A percentile compares a stretch with the other conserved stretches of the same genome.
phyloP scores from a whole-genome alignment of 176 grass and related monocot species.

The Avena eriantha region DNA sequence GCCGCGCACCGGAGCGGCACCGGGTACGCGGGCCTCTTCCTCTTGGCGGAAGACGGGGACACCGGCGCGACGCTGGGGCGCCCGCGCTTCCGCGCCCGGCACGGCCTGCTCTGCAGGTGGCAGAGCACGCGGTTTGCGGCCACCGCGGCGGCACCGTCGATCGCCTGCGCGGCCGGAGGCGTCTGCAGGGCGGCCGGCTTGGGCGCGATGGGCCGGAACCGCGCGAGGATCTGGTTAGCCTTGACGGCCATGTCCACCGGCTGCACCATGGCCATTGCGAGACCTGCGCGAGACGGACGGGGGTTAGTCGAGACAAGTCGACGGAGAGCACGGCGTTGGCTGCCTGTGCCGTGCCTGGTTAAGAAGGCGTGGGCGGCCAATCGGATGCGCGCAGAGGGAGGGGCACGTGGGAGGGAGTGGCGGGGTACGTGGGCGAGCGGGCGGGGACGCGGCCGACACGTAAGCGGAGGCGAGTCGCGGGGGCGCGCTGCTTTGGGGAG shows the following conservation, averaged over 20 bases:
- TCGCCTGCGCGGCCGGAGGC: slow-evolving; percentile 2
- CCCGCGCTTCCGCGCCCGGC: slow-evolving; percentile 70
- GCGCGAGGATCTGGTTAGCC: slow-evolving; percentile 91
- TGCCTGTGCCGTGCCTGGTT: slow-evolving; percentile 26
- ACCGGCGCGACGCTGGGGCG: slow-evolving; percentile 42
- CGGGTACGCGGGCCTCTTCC: slow-evolving; percentile 48
- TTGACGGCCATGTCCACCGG: slow-evolving; percentile 76
- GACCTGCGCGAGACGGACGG: background rate
- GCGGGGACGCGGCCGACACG: slow-evolving; percentile 71
- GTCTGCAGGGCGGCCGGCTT: slow-evolving; percentile 53
- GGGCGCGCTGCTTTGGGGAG: slow-evolving; percentile 32
- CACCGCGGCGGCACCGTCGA: slow-evolving; percentile 23
- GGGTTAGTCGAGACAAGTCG: background rate
- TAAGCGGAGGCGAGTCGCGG: slow-evolving; percentile 52
- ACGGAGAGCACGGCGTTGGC: slow-evolving; percentile 37
- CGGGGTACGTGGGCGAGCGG: slow-evolving; percentile 85
- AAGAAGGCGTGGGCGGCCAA: slow-evolving; percentile 69
- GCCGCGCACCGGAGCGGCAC: slow-evolving; percentile 40
- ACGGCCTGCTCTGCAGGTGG: slow-evolving; percentile 67
- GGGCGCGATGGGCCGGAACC: slow-evolving; percentile 94
- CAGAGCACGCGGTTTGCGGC: slow-evolving; percentile 48
- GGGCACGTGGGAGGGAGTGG: slow-evolving; percentile 63
- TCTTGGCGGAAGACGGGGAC: slow-evolving; percentile 40
- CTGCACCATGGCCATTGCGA: slow-evolving; percentile 71
- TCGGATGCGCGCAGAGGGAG: slow-evolving; percentile 75